Base-by-base conservation (phyloP, 108 stramenopile species). In the Epipyxis sp. region DNA sequence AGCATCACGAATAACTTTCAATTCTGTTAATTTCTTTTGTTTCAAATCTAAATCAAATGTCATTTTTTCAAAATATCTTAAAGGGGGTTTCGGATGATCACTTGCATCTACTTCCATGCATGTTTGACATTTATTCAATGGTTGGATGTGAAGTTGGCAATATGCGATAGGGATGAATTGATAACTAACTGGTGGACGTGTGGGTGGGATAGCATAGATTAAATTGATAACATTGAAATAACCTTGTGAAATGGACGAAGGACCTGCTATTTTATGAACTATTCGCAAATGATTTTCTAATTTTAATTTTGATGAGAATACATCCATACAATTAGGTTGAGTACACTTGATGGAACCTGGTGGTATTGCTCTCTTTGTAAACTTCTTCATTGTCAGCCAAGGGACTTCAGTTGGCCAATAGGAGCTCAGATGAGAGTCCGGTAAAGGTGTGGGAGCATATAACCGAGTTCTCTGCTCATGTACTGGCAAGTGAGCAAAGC, bases 331-430 rank as follows among this genome's bases (percentile, higher is more conserved):
- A 13, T 20, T 20, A 13, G 46, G 46, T 13, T 50, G 20, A 50
- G 13, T 6, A 50, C 46, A 50, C 6, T 20, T 6, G 6, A 50
- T 50, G 6, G 46, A 6, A 50, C 46, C 46, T 13, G 46, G 46
- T 50, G 46, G 46, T 50, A 50, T 13, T 50, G 20, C 46, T 50
- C 20, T 20, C 20, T 50, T 6, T 13, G 13, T 13, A 50, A 50
- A 50, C 46, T 13, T 50, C 6, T 50, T 50, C 13, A 50, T 20
- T 13, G 13, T 50, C 20, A 20, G 20, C 46, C 46, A 50, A 13
- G 46, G 46, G 20, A 50, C 20, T 13, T 50, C 46, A 13, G 13
- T 50, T 6, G 71, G 71, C 71, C 71, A 74, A 42, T 74, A 74
- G 27, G 3, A 27, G 6, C 6, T 3, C 6, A 74, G 34, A 6